Conservation (phyloP, 495 filamentous ascomycete genomes). For the Podospora didyma region DNA sequence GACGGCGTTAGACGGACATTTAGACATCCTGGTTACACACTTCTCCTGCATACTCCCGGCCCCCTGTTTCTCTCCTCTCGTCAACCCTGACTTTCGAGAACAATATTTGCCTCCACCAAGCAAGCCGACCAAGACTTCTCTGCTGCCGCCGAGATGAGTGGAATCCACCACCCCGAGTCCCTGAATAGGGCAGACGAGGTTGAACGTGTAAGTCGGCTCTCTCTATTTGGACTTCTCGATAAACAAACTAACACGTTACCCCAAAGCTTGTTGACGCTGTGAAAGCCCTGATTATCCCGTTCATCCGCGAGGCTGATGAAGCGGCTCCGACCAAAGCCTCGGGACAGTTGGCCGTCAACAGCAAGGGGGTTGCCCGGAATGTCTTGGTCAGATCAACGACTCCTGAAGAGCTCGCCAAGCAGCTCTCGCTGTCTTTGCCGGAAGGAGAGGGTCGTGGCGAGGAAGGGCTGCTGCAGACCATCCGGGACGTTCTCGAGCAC, state of each 20-base stretch:
- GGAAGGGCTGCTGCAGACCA: conserved; percentile 62
- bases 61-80: too few species aligned
- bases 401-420: conserved; percentile 62
- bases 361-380: conserved; percentile 46
- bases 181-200: conserved; percentile 31
- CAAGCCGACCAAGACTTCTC: not conserved
- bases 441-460: conserved; percentile 58
- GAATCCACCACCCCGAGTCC: conserved; percentile 11
- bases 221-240: not conserved
- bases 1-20: too few species aligned
- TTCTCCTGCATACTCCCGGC: too few species aligned
- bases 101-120: not conserved
- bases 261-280: conserved; percentile 67
- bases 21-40: too few species aligned
- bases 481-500: conserved; percentile 68
- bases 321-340: conserved; percentile 47
- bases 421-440: conserved; percentile 65
- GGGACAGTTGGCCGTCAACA: conserved; percentile 48
- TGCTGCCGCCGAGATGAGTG: conserved; percentile 19
- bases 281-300: conserved; percentile 70
- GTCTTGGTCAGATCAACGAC: conserved; percentile 65
- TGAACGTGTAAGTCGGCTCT: conserved; percentile 42
- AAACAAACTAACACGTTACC: not conserved
- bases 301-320: conserved; percentile 71
- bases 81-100: too few species aligned